Evolutionary conservation across 2,329 filamentous ascomycete species (phyloP).

Genomic region (Zymoseptoria ardabiliae): DNA sequence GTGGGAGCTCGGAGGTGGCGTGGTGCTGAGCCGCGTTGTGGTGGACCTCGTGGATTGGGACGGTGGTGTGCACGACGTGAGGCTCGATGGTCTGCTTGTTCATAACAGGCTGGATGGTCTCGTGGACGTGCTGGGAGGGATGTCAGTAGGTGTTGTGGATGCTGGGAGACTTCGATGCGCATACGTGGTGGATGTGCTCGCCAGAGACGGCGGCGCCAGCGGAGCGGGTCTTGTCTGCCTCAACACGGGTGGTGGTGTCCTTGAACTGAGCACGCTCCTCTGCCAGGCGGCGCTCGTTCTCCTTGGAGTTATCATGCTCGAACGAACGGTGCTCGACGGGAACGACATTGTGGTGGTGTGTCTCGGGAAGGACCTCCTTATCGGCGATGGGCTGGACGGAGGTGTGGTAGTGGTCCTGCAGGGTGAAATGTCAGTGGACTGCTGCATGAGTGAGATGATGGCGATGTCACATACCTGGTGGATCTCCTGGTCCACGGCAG

Average conservation of each 20-base stretch:
- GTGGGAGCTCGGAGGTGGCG: conserved; percentile 54
- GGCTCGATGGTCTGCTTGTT: conserved; percentile 62
- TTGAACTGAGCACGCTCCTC: conserved; percentile 50
- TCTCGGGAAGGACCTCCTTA: conserved; percentile 51
- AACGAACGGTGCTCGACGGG: conserved; percentile 55
- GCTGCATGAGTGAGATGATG: too few relatives aligned
- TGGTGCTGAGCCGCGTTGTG: conserved; percentile 62
- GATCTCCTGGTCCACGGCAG: conserved; percentile 50
- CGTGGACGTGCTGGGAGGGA: conserved; percentile 46
- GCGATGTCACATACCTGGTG: not conserved
- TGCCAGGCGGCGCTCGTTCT: conserved; percentile 42
- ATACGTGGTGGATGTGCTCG: conserved; percentile 54
- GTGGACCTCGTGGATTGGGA: conserved; percentile 66
- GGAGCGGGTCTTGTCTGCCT: conserved; percentile 44
- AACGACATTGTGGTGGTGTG: conserved; percentile 53
- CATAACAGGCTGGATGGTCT: conserved; percentile 63
- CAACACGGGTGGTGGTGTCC: conserved; percentile 41
- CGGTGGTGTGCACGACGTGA: conserved; percentile 60
- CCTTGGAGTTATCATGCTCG: conserved; percentile 51
- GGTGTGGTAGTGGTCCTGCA: conserved; percentile 67
- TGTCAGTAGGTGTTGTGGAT: not conserved
- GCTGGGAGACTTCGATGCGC: not conserved
- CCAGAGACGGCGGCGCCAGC: conserved; percentile 47
- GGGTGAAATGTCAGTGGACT: conserved; percentile 33
- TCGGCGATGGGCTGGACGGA: conserved; percentile 58